Evolutionary conservation across 176 grass and related monocot genomes (phyloP).

Genomic region (Avena insularis): DNA sequence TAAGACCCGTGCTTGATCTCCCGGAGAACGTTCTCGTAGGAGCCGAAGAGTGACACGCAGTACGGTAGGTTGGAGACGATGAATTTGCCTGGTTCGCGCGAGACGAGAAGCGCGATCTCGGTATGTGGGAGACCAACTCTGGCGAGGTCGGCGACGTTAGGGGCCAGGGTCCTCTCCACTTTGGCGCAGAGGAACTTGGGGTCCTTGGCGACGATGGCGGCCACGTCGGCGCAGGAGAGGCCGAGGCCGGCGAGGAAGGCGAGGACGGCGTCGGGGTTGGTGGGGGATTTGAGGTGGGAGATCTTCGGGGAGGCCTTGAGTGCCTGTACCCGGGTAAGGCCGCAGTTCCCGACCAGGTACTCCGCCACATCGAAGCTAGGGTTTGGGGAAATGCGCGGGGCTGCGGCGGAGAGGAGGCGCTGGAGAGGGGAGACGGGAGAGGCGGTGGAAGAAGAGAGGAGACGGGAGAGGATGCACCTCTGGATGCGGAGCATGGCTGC

Average conservation of each 20-base stretch:
- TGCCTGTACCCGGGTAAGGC: not conserved
- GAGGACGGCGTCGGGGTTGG: not conserved
- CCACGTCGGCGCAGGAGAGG: not conserved
- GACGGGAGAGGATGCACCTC: accelerated
- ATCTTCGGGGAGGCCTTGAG: not conserved
- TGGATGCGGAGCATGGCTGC: not conserved
- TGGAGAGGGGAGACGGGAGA: not conserved
- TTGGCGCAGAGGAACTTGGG: not conserved
- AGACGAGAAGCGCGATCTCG: not conserved
- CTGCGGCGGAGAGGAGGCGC: not conserved
- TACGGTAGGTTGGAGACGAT: not conserved
- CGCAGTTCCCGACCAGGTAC: conserved; percentile 3
- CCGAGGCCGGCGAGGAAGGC: conserved; percentile 5
- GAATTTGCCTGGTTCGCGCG: accelerated
- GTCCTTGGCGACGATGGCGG: not conserved
- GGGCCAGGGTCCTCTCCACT: not conserved
- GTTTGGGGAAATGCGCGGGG: not conserved
- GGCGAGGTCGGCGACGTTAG: not conserved
- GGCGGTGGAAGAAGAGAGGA: not conserved
- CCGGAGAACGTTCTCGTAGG: not conserved
- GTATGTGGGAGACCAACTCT: not conserved
- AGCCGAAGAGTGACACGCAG: not conserved
- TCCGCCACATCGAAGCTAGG: not conserved
- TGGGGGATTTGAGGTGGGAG: not conserved
- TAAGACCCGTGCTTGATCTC: no score